These are phyloP conservation scores for Gonapodya prolifera DNA, from an alignment of 192 early-diverging fungal genomes.

Conservation along the genomic window DNA sequence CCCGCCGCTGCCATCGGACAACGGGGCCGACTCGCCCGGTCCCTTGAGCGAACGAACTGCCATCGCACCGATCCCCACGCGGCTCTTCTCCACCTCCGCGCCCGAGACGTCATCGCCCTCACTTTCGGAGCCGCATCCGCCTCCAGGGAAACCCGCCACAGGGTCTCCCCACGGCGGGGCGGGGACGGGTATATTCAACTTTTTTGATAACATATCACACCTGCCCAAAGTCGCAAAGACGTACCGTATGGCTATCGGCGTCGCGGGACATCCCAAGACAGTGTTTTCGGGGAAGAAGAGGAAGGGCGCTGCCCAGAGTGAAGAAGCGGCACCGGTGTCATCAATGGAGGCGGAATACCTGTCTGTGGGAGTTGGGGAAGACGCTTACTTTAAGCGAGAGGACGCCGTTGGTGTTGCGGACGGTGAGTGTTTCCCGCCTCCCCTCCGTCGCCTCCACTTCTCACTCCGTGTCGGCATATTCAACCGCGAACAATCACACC, in stretches of 20 bases:
- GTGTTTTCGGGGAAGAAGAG: background rate
- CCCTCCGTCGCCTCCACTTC: background rate
- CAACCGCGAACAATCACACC: no score
- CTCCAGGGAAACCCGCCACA: no score
- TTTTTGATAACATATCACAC: background rate
- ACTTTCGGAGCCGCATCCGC: no score
- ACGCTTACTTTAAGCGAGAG: constrained; percentile 76
- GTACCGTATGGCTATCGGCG: background rate
- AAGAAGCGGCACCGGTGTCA: no score
- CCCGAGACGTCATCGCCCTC: no score
- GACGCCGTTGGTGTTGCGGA: constrained; percentile 51
- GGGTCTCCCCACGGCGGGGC: no score
- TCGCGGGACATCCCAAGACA: background rate
- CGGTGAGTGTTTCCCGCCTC: background rate
- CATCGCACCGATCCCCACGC: no score
- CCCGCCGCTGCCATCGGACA: no score
- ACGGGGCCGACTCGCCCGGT: no score
- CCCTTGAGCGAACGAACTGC: no score
- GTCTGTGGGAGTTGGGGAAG: constrained; percentile 65
- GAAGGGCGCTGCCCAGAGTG: background rate
- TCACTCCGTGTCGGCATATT: background rate
- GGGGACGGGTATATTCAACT: background rate
- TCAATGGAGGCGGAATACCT: constrained; percentile 5
- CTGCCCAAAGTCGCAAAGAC: background rate
- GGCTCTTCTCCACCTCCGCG: no score